Evolutionary conservation across 2,329 filamentous ascomycete genomes (phyloP).

Genomic region (Diaporthe destruens): DNA sequence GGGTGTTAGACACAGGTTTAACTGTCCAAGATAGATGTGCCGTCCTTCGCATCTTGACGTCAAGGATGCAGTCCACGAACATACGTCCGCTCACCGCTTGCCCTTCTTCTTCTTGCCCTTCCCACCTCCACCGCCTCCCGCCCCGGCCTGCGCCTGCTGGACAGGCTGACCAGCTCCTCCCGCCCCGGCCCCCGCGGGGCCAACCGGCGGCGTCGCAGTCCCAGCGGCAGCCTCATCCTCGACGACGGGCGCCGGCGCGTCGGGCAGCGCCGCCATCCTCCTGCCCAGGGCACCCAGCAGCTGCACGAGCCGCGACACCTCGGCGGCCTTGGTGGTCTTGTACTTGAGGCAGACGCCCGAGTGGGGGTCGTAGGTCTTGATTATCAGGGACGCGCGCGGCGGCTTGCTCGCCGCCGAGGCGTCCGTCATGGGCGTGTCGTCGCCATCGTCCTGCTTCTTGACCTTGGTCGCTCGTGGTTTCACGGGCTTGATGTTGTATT

Average conservation of each 20-base stretch:
- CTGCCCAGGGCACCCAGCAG: slow-evolving; percentile 82
- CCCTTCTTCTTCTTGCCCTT: slow-evolving; percentile 80
- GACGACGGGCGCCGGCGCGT: slow-evolving; percentile 46
- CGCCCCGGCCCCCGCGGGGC: slow-evolving; percentile 42
- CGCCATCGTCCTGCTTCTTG: slow-evolving; percentile 45
- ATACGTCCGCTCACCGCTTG: slow-evolving; percentile 66
- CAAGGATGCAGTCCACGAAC: neutral
- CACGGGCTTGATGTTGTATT: slow-evolving; percentile 79
- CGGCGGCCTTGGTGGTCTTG: slow-evolving; percentile 88
- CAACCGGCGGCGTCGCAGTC: slow-evolving; percentile 35
- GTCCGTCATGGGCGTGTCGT: slow-evolving; percentile 48
- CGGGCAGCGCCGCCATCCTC: slow-evolving; percentile 71
- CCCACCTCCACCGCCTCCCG: slow-evolving; percentile 57
- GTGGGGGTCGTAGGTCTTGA: slow-evolving; percentile 90
- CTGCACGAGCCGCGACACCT: slow-evolving; percentile 85
- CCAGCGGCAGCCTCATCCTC: slow-evolving; percentile 52
- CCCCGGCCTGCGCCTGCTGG: slow-evolving; percentile 48
- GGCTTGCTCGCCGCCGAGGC: slow-evolving; percentile 53
- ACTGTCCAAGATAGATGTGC: neutral
- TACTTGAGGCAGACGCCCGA: slow-evolving; percentile 91
- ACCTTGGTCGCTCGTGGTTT: slow-evolving; percentile 47
- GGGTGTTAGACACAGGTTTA: neutral
- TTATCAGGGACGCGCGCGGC: slow-evolving; percentile 76
- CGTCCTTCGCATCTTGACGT: neutral
- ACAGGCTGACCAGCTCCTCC: slow-evolving; percentile 36